phyloP scores from a whole-genome alignment of 2,329 filamentous ascomycete genomes.

The Chalara sp. region DNA sequence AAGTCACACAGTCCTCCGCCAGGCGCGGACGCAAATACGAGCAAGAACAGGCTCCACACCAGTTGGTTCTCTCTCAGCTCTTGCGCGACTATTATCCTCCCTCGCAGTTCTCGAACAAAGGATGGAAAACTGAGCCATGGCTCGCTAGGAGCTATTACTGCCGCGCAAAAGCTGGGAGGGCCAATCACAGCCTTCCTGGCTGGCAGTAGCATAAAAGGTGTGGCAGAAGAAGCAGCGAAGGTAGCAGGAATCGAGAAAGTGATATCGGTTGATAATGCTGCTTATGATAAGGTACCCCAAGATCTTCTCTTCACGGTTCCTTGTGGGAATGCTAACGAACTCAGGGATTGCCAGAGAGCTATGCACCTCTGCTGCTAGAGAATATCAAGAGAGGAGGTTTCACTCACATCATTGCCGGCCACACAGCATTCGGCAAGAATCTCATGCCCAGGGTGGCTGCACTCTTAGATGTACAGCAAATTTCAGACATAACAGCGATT shows the following conservation, averaged over 20 bases:
- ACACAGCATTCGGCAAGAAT: constrained; percentile 96
- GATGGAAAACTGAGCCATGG: constrained; percentile 79
- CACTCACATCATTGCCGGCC: constrained; percentile 83
- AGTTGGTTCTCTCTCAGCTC: constrained; percentile 38
- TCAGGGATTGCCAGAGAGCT: constrained; percentile 87
- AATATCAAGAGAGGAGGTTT: constrained; percentile 96
- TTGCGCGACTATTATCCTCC: constrained; percentile 72
- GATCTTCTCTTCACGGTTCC: neutral
- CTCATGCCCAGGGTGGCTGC: constrained; percentile 87
- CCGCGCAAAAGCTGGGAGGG: constrained; percentile 80
- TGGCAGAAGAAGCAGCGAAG: constrained; percentile 80
- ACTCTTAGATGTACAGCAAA: constrained; percentile 83
- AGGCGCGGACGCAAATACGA: constrained; percentile 34
- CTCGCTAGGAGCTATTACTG: constrained; percentile 79
- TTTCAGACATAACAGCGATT: constrained; percentile 85
- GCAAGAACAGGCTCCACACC: constrained; percentile 31
- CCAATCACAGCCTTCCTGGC: constrained; percentile 82
- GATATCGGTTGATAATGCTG: constrained; percentile 76
- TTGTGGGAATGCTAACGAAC: neutral
- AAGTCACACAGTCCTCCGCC: constrained; percentile 22
- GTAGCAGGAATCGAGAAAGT: constrained; percentile 89
- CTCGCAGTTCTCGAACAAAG: constrained; percentile 87
- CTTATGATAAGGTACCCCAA: constrained; percentile 78
- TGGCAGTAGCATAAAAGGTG: constrained; percentile 66
- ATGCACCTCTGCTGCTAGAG: constrained; percentile 83